Evolutionary conservation across 306 rosid genomes (phyloP), one percentile per base, ranked within the genome.

Genomic region (Sechiopsis laciniata): DNA sequence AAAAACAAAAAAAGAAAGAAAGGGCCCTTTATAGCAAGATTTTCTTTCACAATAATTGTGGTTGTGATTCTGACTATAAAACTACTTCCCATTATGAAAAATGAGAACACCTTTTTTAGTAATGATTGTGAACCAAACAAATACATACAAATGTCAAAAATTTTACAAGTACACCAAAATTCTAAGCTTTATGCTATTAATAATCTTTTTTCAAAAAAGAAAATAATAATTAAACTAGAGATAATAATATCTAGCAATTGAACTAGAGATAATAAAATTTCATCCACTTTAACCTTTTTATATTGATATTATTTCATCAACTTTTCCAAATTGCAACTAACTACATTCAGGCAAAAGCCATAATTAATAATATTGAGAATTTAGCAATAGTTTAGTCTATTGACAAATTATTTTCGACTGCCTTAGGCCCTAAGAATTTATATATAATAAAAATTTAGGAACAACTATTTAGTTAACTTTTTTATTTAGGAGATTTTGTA

Each of bases 21-120:
- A 32, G 37, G 32, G n/a, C 4, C 21, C 55, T 48, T 66, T 66
- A 63, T 7, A 10, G n/a, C 10, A 66, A 17, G 54, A 40, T 66
- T 66, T 42, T 42, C 4, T 40, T 65, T 65, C 19, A 17, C 26
- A 65, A 40, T 32, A 37, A 63, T 7, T 57, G 22, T 17, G 32
- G 71, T 64, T 45, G 54, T 40, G 71, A 66, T 66, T 66, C 45
- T 48, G 63, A 40, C 71, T 40, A 65, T 3, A 0, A 65, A 45
- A 66, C 72, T 19, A 19, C 40, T 67, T 14, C 73, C 56, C 40
- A 46, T 67, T 21, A 67, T 67, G 56, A 48, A 67, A 67, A 67
- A 66, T 66, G 15, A 37, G 16, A 64, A 17, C 0, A n/a, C n/a
- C 54, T 17, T 65, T 65, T 65, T 37, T 16, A 40, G 17, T 19